These are phyloP conservation scores for Paecilomyces niveus DNA, from an alignment of 2,329 filamentous ascomycete genomes.

Conservation along the genomic window DNA sequence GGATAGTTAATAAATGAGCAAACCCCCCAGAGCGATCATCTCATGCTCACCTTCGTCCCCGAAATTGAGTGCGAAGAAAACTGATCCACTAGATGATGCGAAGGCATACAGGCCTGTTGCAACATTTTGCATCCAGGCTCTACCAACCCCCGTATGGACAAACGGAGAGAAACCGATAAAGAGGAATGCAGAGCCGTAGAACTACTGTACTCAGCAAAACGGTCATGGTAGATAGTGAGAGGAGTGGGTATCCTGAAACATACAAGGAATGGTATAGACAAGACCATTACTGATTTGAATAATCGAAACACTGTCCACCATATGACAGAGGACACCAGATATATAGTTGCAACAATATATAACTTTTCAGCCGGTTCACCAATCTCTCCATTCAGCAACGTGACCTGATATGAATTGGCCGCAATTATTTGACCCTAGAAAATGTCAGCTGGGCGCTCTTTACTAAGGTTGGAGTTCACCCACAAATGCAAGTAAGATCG, in stretches of 20 bases:
- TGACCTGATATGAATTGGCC: conserved; percentile 57
- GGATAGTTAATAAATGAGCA: background rate
- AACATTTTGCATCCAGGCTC: conserved; percentile 47
- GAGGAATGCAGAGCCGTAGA: conserved; percentile 36
- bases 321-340: conserved; percentile 45
- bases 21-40: background rate
- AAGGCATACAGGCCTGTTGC: conserved; percentile 53
- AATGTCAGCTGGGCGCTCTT: background rate
- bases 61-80: conserved; percentile 58
- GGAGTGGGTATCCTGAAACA: background rate
- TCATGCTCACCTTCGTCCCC: conserved; percentile 43
- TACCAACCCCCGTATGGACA: conserved; percentile 20
- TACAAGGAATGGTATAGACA: conserved; percentile 47
- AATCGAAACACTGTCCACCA: conserved; percentile 54
- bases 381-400: conserved; percentile 51
- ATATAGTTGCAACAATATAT: conserved; percentile 50
- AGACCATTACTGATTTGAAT: conserved; percentile 44
- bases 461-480: background rate
- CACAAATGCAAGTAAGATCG: conserved; percentile 47
- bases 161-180: conserved; percentile 43
- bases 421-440: conserved; percentile 46
- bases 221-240: background rate
- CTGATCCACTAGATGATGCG: conserved; percentile 50
- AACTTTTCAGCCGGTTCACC: conserved; percentile 49
- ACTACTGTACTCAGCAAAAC: conserved; percentile 10